These are phyloP conservation scores for Deinandra increscens DNA, from an alignment of 129 eudicot species.

Conservation along the genomic window DNA sequence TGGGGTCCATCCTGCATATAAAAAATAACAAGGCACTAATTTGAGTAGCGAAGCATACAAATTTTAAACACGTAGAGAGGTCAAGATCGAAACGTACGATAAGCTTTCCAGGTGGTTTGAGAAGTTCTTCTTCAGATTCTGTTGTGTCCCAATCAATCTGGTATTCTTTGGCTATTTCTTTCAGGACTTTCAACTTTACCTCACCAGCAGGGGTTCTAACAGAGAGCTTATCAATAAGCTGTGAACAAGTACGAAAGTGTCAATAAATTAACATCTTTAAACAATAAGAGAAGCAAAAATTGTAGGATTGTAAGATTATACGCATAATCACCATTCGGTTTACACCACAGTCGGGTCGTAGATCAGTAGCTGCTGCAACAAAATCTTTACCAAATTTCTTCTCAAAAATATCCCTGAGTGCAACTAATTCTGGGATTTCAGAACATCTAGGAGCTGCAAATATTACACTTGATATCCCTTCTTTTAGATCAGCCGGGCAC, in stretches of 20 bases:
- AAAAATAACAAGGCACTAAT: background rate
- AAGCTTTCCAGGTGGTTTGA: conserved; percentile 89
- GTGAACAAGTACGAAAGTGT: conserved; percentile 14
- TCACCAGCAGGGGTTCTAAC: conserved; percentile 92
- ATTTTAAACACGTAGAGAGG: background rate
- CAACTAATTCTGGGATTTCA: conserved; percentile 85
- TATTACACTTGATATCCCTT: conserved; percentile 84
- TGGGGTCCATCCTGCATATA: conserved; percentile 78
- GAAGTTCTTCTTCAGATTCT: conserved; percentile 85
- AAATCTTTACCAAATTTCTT: conserved; percentile 95
- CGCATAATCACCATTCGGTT: conserved; percentile 66
- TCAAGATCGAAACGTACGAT: conserved; percentile 42
- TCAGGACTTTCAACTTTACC: conserved; percentile 70
- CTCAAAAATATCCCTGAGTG: conserved; percentile 74
- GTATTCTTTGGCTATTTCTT: conserved; percentile 96
- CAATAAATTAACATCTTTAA: conserved; percentile 8
- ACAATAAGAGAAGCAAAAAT: background rate
- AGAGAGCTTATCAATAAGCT: conserved; percentile 97
- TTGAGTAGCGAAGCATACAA: background rate
- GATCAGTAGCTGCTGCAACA: conserved; percentile 87
- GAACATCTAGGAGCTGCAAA: conserved; percentile 96
- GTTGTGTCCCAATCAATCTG: conserved; percentile 90
- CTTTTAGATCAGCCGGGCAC: conserved; percentile 85
- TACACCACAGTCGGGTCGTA: conserved; percentile 90
- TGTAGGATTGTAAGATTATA: background rate